Base-by-base conservation (phyloP, 1,139 yeast species). In the Trichomonascaceae sp. region DNA sequence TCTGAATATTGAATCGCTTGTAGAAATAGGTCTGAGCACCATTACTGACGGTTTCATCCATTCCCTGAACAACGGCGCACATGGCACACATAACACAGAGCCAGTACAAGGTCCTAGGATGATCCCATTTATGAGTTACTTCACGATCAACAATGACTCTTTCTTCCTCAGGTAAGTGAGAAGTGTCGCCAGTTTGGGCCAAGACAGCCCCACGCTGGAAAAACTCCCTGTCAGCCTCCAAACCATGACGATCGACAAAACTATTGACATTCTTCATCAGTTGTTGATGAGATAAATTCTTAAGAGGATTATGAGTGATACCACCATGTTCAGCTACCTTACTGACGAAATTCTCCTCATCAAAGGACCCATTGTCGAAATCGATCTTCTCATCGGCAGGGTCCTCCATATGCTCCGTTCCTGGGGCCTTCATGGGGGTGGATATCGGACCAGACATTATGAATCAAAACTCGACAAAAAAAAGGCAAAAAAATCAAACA, bases 21-120 rank as follows among this genome's bases (percentile, higher is more conserved):
- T 91, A 88, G 69, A 83, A 87, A 65, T 82, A 84, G 50, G 87
- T 71, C 54, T 84, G 80, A 9, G 96, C 96, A 60, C 96, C 96
- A 63, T 87, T 87, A 56, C 86, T 80, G 20, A 87, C 96, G 1
- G 95, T 79, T 68, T 88, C 96, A 69, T 88, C 96, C 89, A 88
- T 87, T 65, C 96, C 96, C 69, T 88, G 96, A 41, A 89, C 91
- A 8, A 91, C 87, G 19, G 96, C 96, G 53, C 95, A 89, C 83
- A 88, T 80, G 6, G 96, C 85, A 45, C 91, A 85, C 67, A 87
- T 80, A 17, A 87, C 78, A 54, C 86, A 80, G 53, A 87, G 82
- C 59, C 77, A 80, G 60, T 83, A 70, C 63, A 88, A 74, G 56
- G 80, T 80, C 38, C 62, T 60, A 0, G 95, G 93, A 50, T 84